phyloP scores from a whole-genome alignment of 352 stramenopile genomes.

The Pythium insidiosum region DNA sequence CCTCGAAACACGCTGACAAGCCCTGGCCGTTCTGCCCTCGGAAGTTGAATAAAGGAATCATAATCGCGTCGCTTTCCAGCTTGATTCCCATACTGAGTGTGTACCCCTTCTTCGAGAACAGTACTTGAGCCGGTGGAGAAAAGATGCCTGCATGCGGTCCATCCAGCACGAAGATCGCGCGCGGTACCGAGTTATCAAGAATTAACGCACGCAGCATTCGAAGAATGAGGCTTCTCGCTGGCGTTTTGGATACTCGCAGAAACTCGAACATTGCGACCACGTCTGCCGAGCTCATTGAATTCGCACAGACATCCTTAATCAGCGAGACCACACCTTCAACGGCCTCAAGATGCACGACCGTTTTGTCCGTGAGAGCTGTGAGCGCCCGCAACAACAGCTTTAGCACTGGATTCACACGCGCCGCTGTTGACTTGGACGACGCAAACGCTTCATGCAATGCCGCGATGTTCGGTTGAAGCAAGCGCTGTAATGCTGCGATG shows the following conservation, averaged over 20 bases:
- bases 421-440: conserved; percentile 5
- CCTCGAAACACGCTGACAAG: conserved; percentile 49
- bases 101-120: conserved; percentile 75
- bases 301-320: conserved; percentile 30
- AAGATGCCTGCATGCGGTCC: conserved; percentile 56
- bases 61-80: conserved; percentile 21
- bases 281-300: conserved; percentile 50
- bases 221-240: conserved; percentile 36
- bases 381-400: conserved; percentile 41
- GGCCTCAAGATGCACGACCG: conserved; percentile 15
- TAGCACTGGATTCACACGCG: conserved; percentile 24
- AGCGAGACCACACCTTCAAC: conserved; percentile 36
- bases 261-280: conserved; percentile 71
- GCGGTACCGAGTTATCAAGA: conserved; percentile 38
- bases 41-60: conserved; percentile 67
- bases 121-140: conserved; percentile 38
- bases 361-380: conserved; percentile 22
- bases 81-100: conserved; percentile 56
- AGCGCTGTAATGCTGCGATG: not conserved
- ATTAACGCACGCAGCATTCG: conserved; percentile 51
- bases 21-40: conserved; percentile 67
- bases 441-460: conserved; percentile 10
- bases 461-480: conserved; percentile 8
- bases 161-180: conserved; percentile 66
- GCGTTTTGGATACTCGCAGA: conserved; percentile 35